phyloP scores from a whole-genome alignment of 129 eudicot genomes.

The Mikania micrantha region DNA sequence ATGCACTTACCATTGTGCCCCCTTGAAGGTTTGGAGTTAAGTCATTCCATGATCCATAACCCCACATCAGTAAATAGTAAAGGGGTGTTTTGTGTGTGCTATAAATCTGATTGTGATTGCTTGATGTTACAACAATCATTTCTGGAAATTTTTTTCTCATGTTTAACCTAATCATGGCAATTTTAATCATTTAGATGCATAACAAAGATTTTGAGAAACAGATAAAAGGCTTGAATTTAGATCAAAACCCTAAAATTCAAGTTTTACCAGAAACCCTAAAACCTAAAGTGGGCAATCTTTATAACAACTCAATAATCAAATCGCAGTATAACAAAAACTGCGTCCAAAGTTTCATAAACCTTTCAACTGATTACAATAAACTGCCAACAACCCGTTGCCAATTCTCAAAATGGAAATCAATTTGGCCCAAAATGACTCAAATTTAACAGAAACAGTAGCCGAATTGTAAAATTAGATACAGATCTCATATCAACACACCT shows the following conservation, averaged over 20 bases:
- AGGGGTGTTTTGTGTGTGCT: not conserved
- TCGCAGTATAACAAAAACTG: not conserved
- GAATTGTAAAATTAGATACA: not conserved
- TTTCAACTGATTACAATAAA: not conserved
- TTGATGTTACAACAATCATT: not conserved
- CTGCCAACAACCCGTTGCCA: not conserved
- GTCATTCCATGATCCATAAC: not conserved
- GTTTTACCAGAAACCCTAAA: slow-evolving; percentile 18
- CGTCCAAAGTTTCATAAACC: not conserved
- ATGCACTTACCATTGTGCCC: not conserved
- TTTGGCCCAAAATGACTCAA: slow-evolving; percentile 1
- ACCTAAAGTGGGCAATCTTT: slow-evolving; percentile 4
- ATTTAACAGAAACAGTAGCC: slow-evolving; percentile 2
- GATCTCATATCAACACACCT: slow-evolving; percentile 25
- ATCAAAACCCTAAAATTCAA: slow-evolving; percentile 12
- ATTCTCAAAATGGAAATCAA: not conserved
- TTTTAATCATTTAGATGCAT: not conserved
- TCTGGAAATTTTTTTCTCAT: not conserved
- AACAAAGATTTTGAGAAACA: not conserved
- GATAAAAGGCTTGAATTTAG: not conserved
- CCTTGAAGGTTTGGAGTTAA: not conserved
- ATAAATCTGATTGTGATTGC: not conserved
- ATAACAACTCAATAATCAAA: not conserved
- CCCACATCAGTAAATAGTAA: not conserved
- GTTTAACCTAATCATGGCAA: not conserved